Percentiles rank a stretch among this genome's conserved stretches.
phyloP scores from a whole-genome alignment of 305 asterid genomes.

The Fraxinus ornus region DNA sequence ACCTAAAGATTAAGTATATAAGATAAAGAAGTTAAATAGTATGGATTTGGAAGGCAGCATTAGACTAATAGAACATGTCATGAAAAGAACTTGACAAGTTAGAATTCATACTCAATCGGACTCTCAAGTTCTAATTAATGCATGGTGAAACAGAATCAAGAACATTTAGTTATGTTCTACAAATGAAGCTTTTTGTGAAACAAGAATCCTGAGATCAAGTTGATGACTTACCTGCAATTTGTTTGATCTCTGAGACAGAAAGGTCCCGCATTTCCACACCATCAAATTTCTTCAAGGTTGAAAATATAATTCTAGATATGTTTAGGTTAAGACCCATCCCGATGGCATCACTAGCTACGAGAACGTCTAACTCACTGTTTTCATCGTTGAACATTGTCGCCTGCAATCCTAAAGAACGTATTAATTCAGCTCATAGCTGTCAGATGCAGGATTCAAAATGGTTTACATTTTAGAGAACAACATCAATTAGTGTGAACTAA shows the following conservation, averaged over 20 bases:
- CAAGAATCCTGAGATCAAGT: not conserved
- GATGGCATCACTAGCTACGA: constrained; percentile 95
- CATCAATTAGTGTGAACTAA: not conserved
- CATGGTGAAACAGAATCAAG: constrained; percentile 12
- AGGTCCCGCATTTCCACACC: constrained; percentile 71
- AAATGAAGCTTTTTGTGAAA: constrained; percentile 12
- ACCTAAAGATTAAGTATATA: not conserved
- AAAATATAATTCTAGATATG: constrained; percentile 85
- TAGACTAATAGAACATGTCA: not conserved
- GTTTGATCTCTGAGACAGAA: constrained; percentile 86
- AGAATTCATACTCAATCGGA: not conserved
- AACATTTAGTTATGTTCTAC: not conserved
- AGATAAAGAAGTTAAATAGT: not conserved
- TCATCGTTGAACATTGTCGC: constrained; percentile 94
- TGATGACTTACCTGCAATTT: constrained; percentile 78
- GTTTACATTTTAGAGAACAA: not conserved
- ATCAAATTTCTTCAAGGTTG: constrained; percentile 75
- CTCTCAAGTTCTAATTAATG: not conserved
- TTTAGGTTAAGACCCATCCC: constrained; percentile 99
- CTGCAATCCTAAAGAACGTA: constrained; percentile 68
- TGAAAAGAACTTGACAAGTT: not conserved
- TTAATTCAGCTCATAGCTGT: constrained; percentile 44
- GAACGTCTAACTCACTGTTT: constrained; percentile 75
- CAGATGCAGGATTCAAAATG: constrained; percentile 15
- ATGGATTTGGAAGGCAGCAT: not conserved